A percentile compares a stretch with the other conserved stretches of the same genome.
Evolutionary conservation across 2,329 filamentous ascomycete genomes (phyloP).

Genomic region (Pseudogymnoascus sp.): DNA sequence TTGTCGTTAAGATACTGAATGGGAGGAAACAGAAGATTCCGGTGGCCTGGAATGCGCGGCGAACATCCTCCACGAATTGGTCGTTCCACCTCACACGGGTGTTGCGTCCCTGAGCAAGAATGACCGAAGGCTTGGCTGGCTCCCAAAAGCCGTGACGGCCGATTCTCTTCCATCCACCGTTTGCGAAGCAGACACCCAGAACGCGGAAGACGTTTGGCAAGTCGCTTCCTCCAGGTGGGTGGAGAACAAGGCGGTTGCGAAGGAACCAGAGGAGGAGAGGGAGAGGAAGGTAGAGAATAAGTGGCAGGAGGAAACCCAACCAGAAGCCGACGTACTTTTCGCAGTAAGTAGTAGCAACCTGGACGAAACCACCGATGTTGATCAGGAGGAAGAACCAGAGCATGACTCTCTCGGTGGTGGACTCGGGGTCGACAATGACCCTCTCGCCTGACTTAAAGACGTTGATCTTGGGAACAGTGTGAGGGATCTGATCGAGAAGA

Average conservation of each 20-base stretch:
- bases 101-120: conserved; percentile 48
- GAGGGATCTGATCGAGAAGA: conserved; percentile 49
- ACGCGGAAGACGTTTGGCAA: conserved; percentile 37
- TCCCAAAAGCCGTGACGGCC: conserved; percentile 56
- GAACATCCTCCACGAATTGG: conserved; percentile 71
- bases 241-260: conserved; percentile 35
- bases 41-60: conserved; percentile 61
- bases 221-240: conserved; percentile 40
- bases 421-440: conserved; percentile 52
- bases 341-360: conserved; percentile 33
- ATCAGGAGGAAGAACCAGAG: conserved; percentile 59
- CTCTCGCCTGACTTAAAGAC: conserved; percentile 48
- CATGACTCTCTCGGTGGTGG: conserved; percentile 43
- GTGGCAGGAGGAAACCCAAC: conserved; percentile 38
- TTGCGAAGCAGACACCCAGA: conserved; percentile 34
- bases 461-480: conserved; percentile 36
- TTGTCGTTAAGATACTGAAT: conserved; percentile 31
- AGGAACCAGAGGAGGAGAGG: conserved; percentile 24
- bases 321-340: conserved; percentile 44
- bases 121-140: conserved; percentile 55
- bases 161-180: conserved; percentile 40
- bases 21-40: conserved; percentile 55
- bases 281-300: conserved; percentile 28
- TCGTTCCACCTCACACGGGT: conserved; percentile 74
- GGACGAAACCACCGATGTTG: conserved; percentile 52